phyloP scores from a whole-genome alignment of 768 basidiomycete species.

The Pulveroboletus frians region DNA sequence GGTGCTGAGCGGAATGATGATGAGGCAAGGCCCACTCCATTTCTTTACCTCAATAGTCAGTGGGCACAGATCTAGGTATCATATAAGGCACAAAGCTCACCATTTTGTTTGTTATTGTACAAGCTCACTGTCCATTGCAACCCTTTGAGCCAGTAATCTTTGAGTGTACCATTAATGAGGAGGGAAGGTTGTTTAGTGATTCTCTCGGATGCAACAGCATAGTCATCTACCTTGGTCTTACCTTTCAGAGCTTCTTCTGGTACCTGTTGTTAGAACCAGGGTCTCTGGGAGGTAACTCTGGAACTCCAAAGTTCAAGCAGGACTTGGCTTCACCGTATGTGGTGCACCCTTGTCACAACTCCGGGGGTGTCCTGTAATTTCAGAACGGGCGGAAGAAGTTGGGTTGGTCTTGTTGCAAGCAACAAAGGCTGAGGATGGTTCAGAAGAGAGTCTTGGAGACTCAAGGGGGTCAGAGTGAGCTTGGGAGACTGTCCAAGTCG shows the following conservation, averaged over 20 bases:
- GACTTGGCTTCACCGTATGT: no score
- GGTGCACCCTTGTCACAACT: no score
- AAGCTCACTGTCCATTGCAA: constrained; percentile 98
- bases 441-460: no score
- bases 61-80: constrained; percentile 8
- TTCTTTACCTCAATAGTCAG: constrained; percentile 71
- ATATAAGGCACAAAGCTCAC: constrained; percentile 33
- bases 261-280: no score
- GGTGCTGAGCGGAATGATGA: constrained; percentile 92
- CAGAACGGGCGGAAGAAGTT: no score
- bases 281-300: no score
- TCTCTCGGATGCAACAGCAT: constrained; percentile 91
- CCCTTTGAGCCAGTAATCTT: constrained; percentile 93
- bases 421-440: no score
- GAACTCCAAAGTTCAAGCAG: no score
- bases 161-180: constrained; percentile 82
- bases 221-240: constrained; percentile 87
- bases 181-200: constrained; percentile 67
- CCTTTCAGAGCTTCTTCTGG: constrained; percentile 53
- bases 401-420: no score
- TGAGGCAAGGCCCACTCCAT: constrained; percentile 90
- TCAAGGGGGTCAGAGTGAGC: no score
- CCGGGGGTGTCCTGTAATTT: no score
- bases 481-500: no score
- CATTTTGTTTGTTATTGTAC: constrained; percentile 98